Conservation (phyloP, 2,329 filamentous ascomycete genomes). For the Chaetomium sp. region DNA sequence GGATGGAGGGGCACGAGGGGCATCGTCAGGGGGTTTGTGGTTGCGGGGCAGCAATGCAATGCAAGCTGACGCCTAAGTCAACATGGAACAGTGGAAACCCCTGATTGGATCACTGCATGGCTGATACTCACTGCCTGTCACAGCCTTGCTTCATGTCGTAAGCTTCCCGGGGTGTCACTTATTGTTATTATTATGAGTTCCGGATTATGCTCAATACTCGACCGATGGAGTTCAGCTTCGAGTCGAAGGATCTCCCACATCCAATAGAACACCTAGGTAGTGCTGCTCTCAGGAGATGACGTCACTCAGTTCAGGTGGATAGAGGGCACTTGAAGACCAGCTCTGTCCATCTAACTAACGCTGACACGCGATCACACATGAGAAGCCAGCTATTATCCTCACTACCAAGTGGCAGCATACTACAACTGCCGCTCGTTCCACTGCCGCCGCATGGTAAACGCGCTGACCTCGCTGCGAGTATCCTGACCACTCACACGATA, state of each 20-base stretch:
- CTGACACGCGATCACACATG: background rate
- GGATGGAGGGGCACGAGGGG: conserved; percentile 8
- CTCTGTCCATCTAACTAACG: background rate
- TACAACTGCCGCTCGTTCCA: conserved; percentile 18
- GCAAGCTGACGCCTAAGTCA: conserved; percentile 31
- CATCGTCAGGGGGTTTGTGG: conserved; percentile 28
- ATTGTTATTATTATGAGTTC: background rate
- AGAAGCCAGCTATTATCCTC: background rate
- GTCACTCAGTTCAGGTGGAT: background rate
- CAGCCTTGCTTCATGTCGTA: background rate
- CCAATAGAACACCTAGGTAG: too few relatives aligned
- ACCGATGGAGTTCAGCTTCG: too few relatives aligned
- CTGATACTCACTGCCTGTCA: background rate
- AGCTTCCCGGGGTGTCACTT: background rate
- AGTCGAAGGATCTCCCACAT: too few relatives aligned
- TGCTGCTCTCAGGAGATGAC: background rate
- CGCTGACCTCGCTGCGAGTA: conserved; percentile 29
- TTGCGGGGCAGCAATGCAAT: conserved; percentile 36
- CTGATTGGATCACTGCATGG: conserved; percentile 8
- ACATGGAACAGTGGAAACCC: conserved; percentile 25
- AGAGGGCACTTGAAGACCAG: background rate
- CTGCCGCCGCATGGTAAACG: conserved; percentile 21
- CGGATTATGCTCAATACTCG: background rate
- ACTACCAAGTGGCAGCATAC: background rate
- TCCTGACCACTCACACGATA: conserved; percentile 17